A percentile compares a stretch with the other conserved stretches of the same genome.
Conservation (phyloP, 2,329 filamentous ascomycete species). For the Delphinella strobiligena region DNA sequence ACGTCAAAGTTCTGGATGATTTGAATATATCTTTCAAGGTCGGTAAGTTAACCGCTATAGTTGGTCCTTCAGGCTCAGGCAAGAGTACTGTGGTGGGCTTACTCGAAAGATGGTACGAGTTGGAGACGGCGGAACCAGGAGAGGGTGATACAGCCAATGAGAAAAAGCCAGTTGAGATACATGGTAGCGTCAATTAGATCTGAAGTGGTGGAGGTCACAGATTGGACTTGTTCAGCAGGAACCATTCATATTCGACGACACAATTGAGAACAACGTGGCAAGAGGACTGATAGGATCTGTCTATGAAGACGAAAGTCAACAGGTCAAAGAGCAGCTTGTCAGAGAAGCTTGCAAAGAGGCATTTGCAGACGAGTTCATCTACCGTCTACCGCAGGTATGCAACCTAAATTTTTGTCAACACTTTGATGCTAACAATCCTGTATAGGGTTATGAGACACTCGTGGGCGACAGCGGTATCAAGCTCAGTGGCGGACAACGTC, state of each 20-base stretch:
- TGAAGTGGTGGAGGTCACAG: slow-evolving; percentile 20
- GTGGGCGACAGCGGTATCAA: slow-evolving; percentile 22
- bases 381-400: slow-evolving; percentile 15
- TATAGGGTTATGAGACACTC: slow-evolving; percentile 20
- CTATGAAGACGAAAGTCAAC: slow-evolving; percentile 13
- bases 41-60: slow-evolving; percentile 34
- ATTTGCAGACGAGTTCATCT: slow-evolving; percentile 26
- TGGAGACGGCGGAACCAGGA: slow-evolving; percentile 1
- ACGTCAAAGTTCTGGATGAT: slow-evolving; percentile 23
- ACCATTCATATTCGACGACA: slow-evolving; percentile 22
- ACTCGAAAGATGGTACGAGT: slow-evolving; percentile 23
- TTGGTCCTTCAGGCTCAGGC: slow-evolving; percentile 26
- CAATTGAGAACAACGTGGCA: slow-evolving; percentile 24
- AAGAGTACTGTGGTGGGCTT: slow-evolving; percentile 26
- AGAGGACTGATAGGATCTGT: slow-evolving; percentile 20
- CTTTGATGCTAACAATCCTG: background rate
- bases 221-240: slow-evolving; percentile 26
- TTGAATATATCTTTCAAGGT: slow-evolving; percentile 25
- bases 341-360: slow-evolving; percentile 21
- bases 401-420: background rate
- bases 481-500: slow-evolving; percentile 23
- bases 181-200: slow-evolving; percentile 18
- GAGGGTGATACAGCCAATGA: background rate
- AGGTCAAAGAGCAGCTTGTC: slow-evolving; percentile 20
- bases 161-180: slow-evolving; percentile 3